Percentiles rank a stretch among this genome's conserved stretches.
These are phyloP conservation scores for Fragilaria crotonensis DNA, from an alignment of 108 stramenopile species.

Conservation along the genomic window DNA sequence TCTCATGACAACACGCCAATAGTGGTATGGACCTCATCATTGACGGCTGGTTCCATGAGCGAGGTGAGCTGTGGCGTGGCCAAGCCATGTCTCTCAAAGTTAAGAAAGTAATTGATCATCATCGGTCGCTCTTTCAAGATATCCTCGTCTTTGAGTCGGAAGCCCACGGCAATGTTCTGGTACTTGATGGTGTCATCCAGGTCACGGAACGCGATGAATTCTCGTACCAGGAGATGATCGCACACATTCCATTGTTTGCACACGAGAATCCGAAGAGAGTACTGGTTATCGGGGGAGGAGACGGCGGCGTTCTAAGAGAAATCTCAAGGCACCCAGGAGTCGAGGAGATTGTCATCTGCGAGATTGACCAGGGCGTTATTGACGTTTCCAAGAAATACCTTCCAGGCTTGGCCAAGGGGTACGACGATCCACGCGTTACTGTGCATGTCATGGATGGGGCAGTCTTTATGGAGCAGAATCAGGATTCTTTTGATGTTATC, in stretches of 20 bases:
- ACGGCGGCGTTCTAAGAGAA: conserved; percentile 95
- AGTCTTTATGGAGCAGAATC: conserved; percentile 77
- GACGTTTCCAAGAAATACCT: conserved; percentile 77
- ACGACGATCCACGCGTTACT: conserved; percentile 87
- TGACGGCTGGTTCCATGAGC: conserved; percentile 87
- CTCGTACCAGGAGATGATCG: conserved; percentile 97
- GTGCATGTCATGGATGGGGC: conserved; percentile 86
- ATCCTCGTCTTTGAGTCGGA: conserved; percentile 91
- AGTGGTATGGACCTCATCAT: conserved; percentile 62
- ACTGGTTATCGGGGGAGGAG: conserved; percentile 95
- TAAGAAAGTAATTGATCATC: conserved; percentile 66
- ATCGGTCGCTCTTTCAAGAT: conserved; percentile 87
- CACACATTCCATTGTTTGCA: conserved; percentile 90
- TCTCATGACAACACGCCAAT: too few species aligned
- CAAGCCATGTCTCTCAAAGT: conserved; percentile 83
- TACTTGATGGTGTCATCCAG: conserved; percentile 98
- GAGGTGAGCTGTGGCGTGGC: conserved; percentile 76
- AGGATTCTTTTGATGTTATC: conserved; percentile 78
- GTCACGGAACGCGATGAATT: conserved; percentile 93
- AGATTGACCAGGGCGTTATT: conserved; percentile 88
- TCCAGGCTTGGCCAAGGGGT: conserved; percentile 77
- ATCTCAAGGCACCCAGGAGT: conserved; percentile 82
- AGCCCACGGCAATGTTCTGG: conserved; percentile 90
- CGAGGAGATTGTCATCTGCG: conserved; percentile 91
- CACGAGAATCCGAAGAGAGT: conserved; percentile 88